Percentiles rank a stretch among this genome's conserved stretches.
Conservation (phyloP, 495 filamentous ascomycete species). For the Trichoderma parareesei region DNA sequence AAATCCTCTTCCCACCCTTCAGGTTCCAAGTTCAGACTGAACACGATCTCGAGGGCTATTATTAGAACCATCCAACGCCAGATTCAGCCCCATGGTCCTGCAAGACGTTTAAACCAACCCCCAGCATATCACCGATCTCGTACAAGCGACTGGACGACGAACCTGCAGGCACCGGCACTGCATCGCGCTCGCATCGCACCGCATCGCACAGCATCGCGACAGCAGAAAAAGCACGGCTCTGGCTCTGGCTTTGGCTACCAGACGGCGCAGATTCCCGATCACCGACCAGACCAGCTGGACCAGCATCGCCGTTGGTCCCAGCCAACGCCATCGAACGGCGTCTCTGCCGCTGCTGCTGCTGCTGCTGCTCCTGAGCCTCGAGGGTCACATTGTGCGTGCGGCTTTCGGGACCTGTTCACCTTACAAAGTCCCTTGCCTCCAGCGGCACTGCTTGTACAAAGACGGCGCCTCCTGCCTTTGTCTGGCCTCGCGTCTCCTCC, state of each 20-base stretch:
- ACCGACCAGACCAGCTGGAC: no score
- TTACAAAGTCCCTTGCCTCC: background rate
- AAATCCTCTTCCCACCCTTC: constrained; percentile 19
- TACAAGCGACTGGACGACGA: background rate
- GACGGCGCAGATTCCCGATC: background rate
- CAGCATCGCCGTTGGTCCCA: no score
- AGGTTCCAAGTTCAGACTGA: constrained; percentile 21
- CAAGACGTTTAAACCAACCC: constrained; percentile 14
- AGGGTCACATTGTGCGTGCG: no score
- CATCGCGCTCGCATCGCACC: background rate
- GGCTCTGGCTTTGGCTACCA: background rate
- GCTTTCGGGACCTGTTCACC: no score
- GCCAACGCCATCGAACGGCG: background rate
- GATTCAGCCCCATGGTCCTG: constrained; percentile 36
- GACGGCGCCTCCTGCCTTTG: background rate
- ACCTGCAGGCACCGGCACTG: background rate
- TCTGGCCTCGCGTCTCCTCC: background rate
- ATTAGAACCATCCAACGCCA: constrained; percentile 38
- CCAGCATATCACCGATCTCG: background rate
- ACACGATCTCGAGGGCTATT: constrained; percentile 34
- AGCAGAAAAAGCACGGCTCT: background rate
- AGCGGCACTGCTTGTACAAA: background rate
- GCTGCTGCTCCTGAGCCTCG: no score
- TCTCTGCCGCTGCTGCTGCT: background rate
- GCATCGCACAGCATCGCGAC: background rate